These are phyloP conservation scores for Hypoxylon sp. DNA, from an alignment of 2,329 filamentous ascomycete species.

Conservation along the genomic window DNA sequence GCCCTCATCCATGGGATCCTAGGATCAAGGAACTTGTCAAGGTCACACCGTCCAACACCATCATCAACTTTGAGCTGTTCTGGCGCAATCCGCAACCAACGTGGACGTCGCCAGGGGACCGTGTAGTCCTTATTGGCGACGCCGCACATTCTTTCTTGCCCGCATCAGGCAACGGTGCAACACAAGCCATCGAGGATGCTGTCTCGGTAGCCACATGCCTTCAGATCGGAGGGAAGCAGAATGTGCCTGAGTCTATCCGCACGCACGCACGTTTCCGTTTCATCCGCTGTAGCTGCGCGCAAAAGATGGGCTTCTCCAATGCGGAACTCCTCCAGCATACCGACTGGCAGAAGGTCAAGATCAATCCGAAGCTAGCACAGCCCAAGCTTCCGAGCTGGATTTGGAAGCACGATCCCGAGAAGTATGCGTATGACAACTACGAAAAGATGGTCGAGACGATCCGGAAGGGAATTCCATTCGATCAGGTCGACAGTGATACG, in stretches of 20 bases:
- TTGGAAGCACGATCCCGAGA: constrained; percentile 50
- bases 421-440: constrained; percentile 50
- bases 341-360: constrained; percentile 46
- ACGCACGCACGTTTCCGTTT: constrained; percentile 50
- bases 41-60: constrained; percentile 44
- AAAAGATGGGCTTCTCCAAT: constrained; percentile 51
- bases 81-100: constrained; percentile 52
- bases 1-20: constrained; percentile 45
- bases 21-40: constrained; percentile 49
- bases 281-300: constrained; percentile 48
- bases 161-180: constrained; percentile 53
- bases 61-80: constrained; percentile 53
- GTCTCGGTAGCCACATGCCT: constrained; percentile 50
- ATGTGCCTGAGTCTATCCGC: constrained; percentile 46
- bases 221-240: constrained; percentile 47
- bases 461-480: constrained; percentile 43
- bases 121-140: constrained; percentile 52
- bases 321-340: constrained; percentile 50
- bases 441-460: constrained; percentile 46
- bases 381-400: constrained; percentile 50
- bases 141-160: constrained; percentile 54
- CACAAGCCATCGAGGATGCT: constrained; percentile 54
- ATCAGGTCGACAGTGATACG: constrained; percentile 42
- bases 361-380: constrained; percentile 48
- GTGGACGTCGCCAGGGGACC: constrained; percentile 48